Conservation (phyloP, 192 early-diverging fungal genomes). For the Podila epigama region DNA sequence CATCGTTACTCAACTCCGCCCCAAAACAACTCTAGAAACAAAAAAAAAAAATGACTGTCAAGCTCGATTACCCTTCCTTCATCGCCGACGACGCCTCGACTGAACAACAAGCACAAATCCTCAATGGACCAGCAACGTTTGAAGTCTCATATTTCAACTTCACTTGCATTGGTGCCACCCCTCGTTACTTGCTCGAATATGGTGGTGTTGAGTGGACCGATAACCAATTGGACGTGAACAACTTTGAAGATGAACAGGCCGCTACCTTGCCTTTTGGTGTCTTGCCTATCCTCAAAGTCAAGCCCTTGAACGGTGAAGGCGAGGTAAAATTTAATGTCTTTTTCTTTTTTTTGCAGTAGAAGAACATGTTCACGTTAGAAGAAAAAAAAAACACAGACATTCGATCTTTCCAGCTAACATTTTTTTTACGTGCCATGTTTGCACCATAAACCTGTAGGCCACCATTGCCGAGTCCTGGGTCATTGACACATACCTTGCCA, state of each 20-base stretch:
- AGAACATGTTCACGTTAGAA: not conserved
- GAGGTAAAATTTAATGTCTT: not conserved
- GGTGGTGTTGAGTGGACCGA: constrained; percentile 10
- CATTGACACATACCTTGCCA: constrained; percentile 19
- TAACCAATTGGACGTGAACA: not conserved
- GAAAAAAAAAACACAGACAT: too few species aligned
- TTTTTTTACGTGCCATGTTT: too few species aligned
- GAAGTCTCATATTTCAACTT: constrained; percentile 13
- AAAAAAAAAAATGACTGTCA: too few species aligned
- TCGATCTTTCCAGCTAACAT: not conserved
- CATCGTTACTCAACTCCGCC: not conserved
- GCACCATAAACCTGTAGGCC: not conserved
- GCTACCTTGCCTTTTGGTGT: not conserved
- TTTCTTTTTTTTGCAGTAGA: not conserved
- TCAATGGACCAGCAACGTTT: constrained; percentile 1
- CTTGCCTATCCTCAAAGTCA: not conserved
- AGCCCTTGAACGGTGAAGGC: not conserved
- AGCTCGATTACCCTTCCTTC: constrained; percentile 6
- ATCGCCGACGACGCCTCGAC: not conserved
- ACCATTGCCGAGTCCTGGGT: not conserved
- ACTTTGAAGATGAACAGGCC: not conserved
- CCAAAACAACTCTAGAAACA: not conserved
- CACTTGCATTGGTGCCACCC: constrained; percentile 9
- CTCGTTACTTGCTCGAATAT: constrained; percentile 4
- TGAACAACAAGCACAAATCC: constrained; percentile 6